Evolutionary conservation across 2,329 filamentous ascomycete species (phyloP).

Genomic region (Orbilia brochopaga): DNA sequence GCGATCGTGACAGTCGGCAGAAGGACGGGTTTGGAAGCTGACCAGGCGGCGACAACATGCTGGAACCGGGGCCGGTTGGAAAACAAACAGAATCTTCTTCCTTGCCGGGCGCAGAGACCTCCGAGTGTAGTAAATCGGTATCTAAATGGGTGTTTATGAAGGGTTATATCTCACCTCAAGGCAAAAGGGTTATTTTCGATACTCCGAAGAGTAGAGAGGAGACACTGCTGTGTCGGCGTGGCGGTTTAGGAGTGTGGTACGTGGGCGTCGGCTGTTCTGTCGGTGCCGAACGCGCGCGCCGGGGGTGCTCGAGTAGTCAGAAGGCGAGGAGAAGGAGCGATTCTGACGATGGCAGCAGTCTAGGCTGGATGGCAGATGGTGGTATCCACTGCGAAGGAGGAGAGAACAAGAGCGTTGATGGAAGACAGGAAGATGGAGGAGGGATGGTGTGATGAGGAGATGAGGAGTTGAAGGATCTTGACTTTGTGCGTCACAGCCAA

Average conservation of each 20-base stretch:
- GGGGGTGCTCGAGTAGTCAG: neutral
- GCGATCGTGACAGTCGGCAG: conserved; percentile 32
- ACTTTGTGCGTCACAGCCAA: conserved; percentile 46
- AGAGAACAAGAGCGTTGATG: neutral
- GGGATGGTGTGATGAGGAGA: conserved; percentile 2
- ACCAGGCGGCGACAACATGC: conserved; percentile 28
- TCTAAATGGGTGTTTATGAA: conserved; percentile 31
- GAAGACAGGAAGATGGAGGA: neutral
- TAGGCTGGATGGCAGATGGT: neutral
- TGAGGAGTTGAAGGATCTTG: conserved; percentile 41
- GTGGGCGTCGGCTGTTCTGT: neutral
- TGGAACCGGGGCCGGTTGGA: neutral
- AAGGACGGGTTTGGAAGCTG: conserved; percentile 26
- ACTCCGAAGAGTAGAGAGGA: neutral
- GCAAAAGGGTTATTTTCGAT: conserved; percentile 2
- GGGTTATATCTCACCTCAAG: conserved; percentile 41
- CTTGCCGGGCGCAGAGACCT: conserved; percentile 17
- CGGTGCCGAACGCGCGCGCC: conserved; percentile 4
- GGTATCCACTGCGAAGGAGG: neutral
- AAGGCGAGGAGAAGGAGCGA: neutral
- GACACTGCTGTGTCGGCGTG: neutral
- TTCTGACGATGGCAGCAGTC: neutral
- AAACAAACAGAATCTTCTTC: conserved; percentile 11
- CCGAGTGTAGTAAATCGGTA: conserved; percentile 49
- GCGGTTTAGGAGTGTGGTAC: conserved; percentile 25